A percentile compares a stretch with the other conserved stretches of the same genome.
phyloP scores from a whole-genome alignment of 2,329 filamentous ascomycete species.

The Trichoderma citrinoviride region DNA sequence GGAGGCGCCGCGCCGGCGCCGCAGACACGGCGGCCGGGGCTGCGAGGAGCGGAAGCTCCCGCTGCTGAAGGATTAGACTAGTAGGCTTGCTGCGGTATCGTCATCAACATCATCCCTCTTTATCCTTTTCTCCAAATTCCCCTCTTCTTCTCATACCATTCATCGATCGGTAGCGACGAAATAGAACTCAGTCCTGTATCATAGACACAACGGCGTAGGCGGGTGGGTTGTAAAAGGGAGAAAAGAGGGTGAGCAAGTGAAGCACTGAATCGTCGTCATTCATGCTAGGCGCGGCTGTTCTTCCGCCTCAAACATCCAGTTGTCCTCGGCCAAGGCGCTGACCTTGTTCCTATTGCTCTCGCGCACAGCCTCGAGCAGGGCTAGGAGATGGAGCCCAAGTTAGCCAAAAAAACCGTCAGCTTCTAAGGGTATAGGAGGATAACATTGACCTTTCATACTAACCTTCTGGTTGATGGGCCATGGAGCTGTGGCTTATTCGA shows the following conservation, averaged over 20 bases:
- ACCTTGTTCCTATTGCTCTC: conserved; percentile 71
- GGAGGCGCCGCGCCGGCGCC: conserved; percentile 51
- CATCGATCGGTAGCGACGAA: neutral
- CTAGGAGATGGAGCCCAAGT: conserved; percentile 37
- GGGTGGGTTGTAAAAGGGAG: neutral
- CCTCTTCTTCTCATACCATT: conserved; percentile 1
- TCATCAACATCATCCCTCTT: too few relatives aligned
- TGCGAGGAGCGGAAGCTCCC: conserved; percentile 42
- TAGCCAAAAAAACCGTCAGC: neutral
- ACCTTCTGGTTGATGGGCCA: conserved; percentile 66
- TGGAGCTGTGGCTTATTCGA: conserved; percentile 52
- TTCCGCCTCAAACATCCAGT: conserved; percentile 86
- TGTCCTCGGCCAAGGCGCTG: conserved; percentile 72
- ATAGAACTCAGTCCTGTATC: conserved; percentile 24
- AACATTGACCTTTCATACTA: conserved; percentile 29
- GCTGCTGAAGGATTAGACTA: conserved; percentile 60
- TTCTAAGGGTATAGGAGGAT: neutral
- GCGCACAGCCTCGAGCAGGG: conserved; percentile 67
- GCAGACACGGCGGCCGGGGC: conserved; percentile 41
- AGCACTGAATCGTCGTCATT: neutral
- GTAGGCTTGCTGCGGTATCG: conserved; percentile 1
- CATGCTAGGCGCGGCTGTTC: conserved; percentile 44
- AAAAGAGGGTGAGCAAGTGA: conserved; percentile 2
- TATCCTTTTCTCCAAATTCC: neutral
- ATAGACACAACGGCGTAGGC: conserved; percentile 29